Evolutionary conservation across 2,329 filamentous ascomycete genomes (phyloP).

Genomic region (Xylariaceae sp.): DNA sequence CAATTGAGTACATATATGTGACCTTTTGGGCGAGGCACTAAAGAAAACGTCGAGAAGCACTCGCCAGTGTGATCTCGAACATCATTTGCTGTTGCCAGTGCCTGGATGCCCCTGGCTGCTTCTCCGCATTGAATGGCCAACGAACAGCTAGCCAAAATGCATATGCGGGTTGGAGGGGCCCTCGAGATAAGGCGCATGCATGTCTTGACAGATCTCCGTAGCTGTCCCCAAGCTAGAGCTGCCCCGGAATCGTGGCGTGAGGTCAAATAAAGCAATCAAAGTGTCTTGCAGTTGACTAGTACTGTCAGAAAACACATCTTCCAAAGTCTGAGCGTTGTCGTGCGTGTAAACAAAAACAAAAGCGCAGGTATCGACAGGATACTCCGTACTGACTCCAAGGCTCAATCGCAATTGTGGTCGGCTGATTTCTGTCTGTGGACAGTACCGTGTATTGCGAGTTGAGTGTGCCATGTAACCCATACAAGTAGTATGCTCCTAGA

Average conservation of each 20-base stretch:
- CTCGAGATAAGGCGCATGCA: conserved; percentile 17
- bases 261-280: neutral
- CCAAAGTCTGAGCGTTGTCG: conserved; percentile 35
- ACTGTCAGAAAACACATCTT: conserved; percentile 30
- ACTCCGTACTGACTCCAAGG: neutral
- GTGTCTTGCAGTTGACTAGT: conserved; percentile 26
- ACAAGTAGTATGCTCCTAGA: neutral
- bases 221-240: conserved; percentile 4
- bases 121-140: conserved; percentile 12
- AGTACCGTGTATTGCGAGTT: neutral
- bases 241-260: conserved; percentile 10
- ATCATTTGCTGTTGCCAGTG: conserved; percentile 14
- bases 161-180: conserved; percentile 11
- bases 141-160: conserved; percentile 15
- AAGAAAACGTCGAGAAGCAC: conserved; percentile 10
- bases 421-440: neutral
- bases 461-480: neutral
- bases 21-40: conserved; percentile 2
- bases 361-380: neutral
- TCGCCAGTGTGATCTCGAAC: conserved; percentile 13
- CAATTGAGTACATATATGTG: conserved; percentile 1
- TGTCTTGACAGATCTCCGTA: conserved; percentile 3
- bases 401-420: neutral
- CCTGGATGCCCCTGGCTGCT: neutral
- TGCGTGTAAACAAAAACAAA: conserved; percentile 47